These are phyloP conservation scores for Cryphonectria parasitica DNA, from an alignment of 2,329 filamentous ascomycete genomes.

Conservation along the genomic window DNA sequence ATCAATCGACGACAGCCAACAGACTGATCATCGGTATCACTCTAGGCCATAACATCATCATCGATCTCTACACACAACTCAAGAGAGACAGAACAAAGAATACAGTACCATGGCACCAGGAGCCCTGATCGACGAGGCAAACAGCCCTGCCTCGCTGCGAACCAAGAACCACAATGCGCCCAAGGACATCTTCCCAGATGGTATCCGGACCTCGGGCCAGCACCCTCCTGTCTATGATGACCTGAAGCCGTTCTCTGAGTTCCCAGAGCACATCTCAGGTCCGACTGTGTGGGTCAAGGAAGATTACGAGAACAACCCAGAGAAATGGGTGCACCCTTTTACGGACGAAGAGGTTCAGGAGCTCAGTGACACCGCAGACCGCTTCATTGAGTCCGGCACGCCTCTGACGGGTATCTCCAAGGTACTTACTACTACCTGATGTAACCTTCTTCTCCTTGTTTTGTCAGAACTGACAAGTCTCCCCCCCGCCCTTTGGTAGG, in stretches of 20 bases:
- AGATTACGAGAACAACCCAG: slow-evolving; percentile 65
- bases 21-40: neutral
- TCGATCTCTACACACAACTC: neutral
- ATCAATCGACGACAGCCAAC: neutral
- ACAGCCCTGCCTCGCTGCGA: slow-evolving; percentile 14
- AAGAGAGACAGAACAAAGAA: neutral
- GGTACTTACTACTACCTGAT: slow-evolving; percentile 15
- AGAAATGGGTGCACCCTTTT: slow-evolving; percentile 75
- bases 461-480: neutral
- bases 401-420: slow-evolving; percentile 70
- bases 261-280: slow-evolving; percentile 72
- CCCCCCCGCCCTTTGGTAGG: slow-evolving; percentile 35
- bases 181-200: slow-evolving; percentile 49
- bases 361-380: slow-evolving; percentile 67
- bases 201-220: slow-evolving; percentile 66
- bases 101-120: slow-evolving; percentile 30
- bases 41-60: neutral
- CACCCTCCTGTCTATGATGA: slow-evolving; percentile 69
- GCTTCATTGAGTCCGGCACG: slow-evolving; percentile 66
- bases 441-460: no score
- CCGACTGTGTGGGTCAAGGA: slow-evolving; percentile 73
- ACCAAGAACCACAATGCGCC: slow-evolving; percentile 41
- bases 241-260: slow-evolving; percentile 69
- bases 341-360: slow-evolving; percentile 68
- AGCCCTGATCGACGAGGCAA: slow-evolving; percentile 26